Evolutionary conservation across 305 asterid species (phyloP), one percentile per base, ranked within the genome.

Genomic region (Plantago coronopus): DNA sequence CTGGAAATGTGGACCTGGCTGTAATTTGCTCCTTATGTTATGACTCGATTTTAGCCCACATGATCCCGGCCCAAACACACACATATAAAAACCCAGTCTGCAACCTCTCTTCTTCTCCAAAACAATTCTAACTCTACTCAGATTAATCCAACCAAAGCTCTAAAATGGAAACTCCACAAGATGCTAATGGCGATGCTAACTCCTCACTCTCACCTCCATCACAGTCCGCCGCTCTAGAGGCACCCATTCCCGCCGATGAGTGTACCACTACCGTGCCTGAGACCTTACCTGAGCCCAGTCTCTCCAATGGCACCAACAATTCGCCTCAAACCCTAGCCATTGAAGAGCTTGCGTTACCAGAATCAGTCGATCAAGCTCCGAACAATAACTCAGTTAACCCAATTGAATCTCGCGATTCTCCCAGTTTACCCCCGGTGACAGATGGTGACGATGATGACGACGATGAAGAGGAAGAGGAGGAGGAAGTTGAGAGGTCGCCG

Each of bases 121-220:
- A 2, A 25, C 5, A 25, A 5, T 25, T 2, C 29, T 5, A 25
- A 25, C 5, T 25, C n/a, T n/a, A n/a, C 5, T 5, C 29, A 25
- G 29, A 25, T 47, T 0, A 48, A 7, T 48, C 7, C 54, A 48
- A 48, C 15, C 22, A 18, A 19, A 7, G 25, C 14, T n/a, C 2
- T 16, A 54, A 27, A 38, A 76, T 76, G 81, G 78, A 72, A 48
- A 22, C 72, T 6, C 78, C 68, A 20, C 73, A 17, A 59, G 75
- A 73, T 38, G 56, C 77, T 16, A 71, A 72, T 63, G 17, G 50
- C 48, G 79, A 62, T 40, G 69, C 51, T 3, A 62, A 68, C 59
- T 34, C 29, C 17, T n/a, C 45, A 55, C 46, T 67, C 60, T 54
- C 72, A 57, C 40, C 74, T 12, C 64, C 72, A 22, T 65, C 66